Evolutionary conservation across 1,284 basidiomycete species (phyloP).

Genomic region (Meira miltonrushii): DNA sequence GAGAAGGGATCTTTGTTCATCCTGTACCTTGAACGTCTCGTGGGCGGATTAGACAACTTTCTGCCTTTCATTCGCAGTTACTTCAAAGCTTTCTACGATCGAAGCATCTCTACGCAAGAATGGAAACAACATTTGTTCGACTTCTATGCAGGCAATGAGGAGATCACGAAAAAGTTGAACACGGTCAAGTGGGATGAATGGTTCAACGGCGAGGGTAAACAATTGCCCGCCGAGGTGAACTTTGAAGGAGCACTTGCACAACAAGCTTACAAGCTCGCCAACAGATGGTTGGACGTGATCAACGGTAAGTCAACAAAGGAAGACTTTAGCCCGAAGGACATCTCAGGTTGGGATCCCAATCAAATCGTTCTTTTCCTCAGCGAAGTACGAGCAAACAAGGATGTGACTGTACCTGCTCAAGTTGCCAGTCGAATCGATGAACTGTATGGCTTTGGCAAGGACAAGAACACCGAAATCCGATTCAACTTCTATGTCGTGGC

Average conservation of each 20-base stretch:
- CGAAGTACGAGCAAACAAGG: conserved; percentile 46
- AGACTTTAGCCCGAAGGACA: conserved; percentile 28
- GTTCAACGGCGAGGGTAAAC: conserved; percentile 73
- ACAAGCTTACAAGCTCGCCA: conserved; percentile 63
- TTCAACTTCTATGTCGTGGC: conserved; percentile 58
- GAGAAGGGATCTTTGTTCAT: conserved; percentile 73
- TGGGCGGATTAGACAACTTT: conserved; percentile 75
- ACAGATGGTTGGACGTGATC: conserved; percentile 60
- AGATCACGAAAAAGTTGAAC: conserved; percentile 57
- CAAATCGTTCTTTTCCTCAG: conserved; percentile 56
- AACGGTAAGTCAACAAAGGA: conserved; percentile 14
- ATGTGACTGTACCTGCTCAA: not conserved
- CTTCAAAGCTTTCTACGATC: conserved; percentile 61
- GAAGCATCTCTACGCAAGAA: conserved; percentile 78
- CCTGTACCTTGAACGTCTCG: conserved; percentile 63
- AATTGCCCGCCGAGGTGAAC: conserved; percentile 72
- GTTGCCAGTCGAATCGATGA: conserved; percentile 54
- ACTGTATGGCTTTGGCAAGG: conserved; percentile 52
- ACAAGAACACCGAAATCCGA: conserved; percentile 56
- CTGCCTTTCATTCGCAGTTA: conserved; percentile 64
- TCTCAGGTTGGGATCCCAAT: conserved; percentile 46
- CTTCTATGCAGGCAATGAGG: conserved; percentile 60
- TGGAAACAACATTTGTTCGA: conserved; percentile 86
- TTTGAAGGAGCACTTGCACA: conserved; percentile 78
- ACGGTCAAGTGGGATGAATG: conserved; percentile 72